These are phyloP conservation scores for Barnettozyma siamensis DNA, from an alignment of 805 yeast species.

Conservation along the genomic window DNA sequence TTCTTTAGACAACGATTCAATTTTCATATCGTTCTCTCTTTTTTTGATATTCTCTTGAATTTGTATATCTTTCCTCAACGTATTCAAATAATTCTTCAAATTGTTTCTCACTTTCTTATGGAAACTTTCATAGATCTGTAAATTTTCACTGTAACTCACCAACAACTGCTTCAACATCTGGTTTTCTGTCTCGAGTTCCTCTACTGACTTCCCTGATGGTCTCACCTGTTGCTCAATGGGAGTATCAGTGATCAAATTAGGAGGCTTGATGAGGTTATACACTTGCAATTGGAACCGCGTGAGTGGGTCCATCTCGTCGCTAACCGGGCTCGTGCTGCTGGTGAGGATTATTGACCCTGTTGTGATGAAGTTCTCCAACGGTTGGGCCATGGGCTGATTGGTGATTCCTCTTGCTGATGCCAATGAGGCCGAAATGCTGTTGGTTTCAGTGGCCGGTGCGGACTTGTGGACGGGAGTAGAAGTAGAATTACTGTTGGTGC, in stretches of 20 bases:
- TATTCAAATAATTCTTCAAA: slow-evolving; percentile 25
- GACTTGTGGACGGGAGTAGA: slow-evolving; percentile 1
- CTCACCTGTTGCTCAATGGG: slow-evolving; percentile 1
- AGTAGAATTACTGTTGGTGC: too few relatives aligned
- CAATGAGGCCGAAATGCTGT: slow-evolving; percentile 8
- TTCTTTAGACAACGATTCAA: slow-evolving; percentile 34
- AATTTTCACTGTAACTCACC: slow-evolving; percentile 17
- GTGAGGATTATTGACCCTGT: slow-evolving; percentile 4
- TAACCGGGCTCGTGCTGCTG: slow-evolving; percentile 1
- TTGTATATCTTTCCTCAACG: slow-evolving; percentile 32
- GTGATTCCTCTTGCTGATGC: slow-evolving; percentile 13
- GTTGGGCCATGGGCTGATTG: background rate
- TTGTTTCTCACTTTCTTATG: slow-evolving; percentile 22
- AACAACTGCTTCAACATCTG: slow-evolving; percentile 21
- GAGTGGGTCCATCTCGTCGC: slow-evolving; percentile 18
- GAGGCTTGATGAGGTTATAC: slow-evolving; percentile 18
- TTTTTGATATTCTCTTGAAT: slow-evolving; percentile 31
- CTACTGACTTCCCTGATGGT: slow-evolving; percentile 22
- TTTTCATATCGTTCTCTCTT: slow-evolving; percentile 30
- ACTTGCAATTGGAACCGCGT: slow-evolving; percentile 19
- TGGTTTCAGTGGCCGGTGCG: background rate
- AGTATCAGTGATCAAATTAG: slow-evolving; percentile 8
- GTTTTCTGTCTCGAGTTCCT: slow-evolving; percentile 27
- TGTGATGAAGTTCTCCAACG: background rate
- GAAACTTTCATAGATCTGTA: slow-evolving; percentile 20